A percentile compares a stretch with the other conserved stretches of the same genome.
Conservation (phyloP, 805 yeast species). For the Komagataella mondaviorum region DNA sequence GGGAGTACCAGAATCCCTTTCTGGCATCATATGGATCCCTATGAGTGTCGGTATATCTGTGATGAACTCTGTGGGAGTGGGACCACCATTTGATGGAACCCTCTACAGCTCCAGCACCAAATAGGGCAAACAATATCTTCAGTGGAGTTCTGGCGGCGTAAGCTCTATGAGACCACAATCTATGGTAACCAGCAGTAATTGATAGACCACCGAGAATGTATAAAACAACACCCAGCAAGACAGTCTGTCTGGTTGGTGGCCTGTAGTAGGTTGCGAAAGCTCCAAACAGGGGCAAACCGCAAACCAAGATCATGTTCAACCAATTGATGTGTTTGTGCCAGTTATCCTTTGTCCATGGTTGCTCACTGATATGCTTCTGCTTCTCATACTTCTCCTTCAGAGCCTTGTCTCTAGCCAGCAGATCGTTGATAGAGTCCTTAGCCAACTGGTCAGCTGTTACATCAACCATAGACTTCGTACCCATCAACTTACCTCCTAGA, state of each 20-base stretch:
- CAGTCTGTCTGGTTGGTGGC: conserved; percentile 35
- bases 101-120: conserved; percentile 75
- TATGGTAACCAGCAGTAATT: conserved; percentile 76
- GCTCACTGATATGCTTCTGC: conserved; percentile 54
- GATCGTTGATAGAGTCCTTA: conserved; percentile 32
- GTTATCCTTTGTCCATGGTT: conserved; percentile 62
- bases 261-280: conserved; percentile 26
- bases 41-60: conserved; percentile 70
- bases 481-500: conserved; percentile 67
- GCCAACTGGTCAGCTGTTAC: conserved; percentile 55
- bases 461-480: conserved; percentile 58
- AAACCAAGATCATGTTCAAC: conserved; percentile 57
- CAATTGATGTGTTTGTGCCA: conserved; percentile 72
- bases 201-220: conserved; percentile 57
- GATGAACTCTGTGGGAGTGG: conserved; percentile 76
- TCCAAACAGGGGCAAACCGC: conserved; percentile 47
- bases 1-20: conserved; percentile 73
- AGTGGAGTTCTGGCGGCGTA: conserved; percentile 50
- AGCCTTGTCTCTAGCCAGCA: conserved; percentile 29
- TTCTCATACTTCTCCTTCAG: conserved; percentile 25
- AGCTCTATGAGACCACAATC: conserved; percentile 69
- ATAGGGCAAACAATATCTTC: conserved; percentile 53
- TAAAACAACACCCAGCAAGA: conserved; percentile 31
- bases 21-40: conserved; percentile 85
- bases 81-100: conserved; percentile 89